Conservation (phyloP, 306 rosid genomes). For the Senna tora region DNA sequence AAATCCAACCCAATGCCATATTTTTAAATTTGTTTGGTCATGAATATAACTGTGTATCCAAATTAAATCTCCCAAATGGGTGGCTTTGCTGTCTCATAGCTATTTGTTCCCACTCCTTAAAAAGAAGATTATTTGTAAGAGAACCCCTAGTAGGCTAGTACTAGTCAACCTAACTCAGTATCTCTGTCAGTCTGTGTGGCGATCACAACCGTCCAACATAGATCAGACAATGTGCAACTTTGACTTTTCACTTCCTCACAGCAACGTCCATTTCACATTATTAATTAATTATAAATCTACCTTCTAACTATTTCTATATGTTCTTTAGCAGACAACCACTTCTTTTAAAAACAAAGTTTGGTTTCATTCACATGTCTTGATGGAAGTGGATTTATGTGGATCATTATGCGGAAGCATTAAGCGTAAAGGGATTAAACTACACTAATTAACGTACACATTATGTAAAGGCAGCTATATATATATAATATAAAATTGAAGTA, state of each 20-base stretch:
- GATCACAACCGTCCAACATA: constrained; percentile 78
- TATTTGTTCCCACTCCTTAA: constrained; percentile 64
- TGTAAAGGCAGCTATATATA: constrained; percentile 5
- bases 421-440: constrained; percentile 23
- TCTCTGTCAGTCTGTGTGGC: constrained; percentile 64
- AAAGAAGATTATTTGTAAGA: constrained; percentile 58
- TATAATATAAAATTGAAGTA: constrained; percentile 29
- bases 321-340: constrained; percentile 56
- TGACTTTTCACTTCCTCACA: constrained; percentile 70
- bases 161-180: constrained; percentile 68
- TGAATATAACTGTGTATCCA: constrained; percentile 55
- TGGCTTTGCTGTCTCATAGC: constrained; percentile 64
- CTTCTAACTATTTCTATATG: constrained; percentile 44
- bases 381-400: constrained; percentile 50
- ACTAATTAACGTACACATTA: constrained; percentile 6
- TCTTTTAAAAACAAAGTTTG: constrained; percentile 52
- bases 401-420: constrained; percentile 36
- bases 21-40: constrained; percentile 56
- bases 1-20: constrained; percentile 47
- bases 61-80: constrained; percentile 47
- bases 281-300: neutral
- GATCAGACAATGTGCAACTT: constrained; percentile 74
- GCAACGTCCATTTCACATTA: constrained; percentile 29
- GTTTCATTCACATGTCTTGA: constrained; percentile 62
- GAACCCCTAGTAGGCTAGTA: constrained; percentile 26